Base-by-base conservation (phyloP, 805 yeast genomes). In the Tetrapisispora taiwanensis region DNA sequence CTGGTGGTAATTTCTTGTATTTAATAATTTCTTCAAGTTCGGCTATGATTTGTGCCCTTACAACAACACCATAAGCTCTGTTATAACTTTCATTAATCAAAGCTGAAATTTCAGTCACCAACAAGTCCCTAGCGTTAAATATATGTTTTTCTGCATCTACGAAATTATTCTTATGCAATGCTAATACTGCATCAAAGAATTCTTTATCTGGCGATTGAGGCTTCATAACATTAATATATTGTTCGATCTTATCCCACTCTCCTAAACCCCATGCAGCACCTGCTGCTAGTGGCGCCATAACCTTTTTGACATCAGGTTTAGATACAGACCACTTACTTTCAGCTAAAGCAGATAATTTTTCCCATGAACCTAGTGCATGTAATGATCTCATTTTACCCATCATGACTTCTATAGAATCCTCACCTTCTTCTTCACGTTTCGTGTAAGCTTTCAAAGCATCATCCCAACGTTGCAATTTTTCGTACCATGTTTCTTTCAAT, bases 321-420 rank as follows among this genome's bases (percentile, higher is more conserved):
- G 95, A 75, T 27, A 72, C 69, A 17, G 68, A 70, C 99, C 99
- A 92, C 58, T 85, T 87, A 36, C 79, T 81, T 52, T 79, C 81
- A 0, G 97, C 95, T 44, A 92, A 67, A 48, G 82, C 84, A 10
- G 94, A 81, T 20, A 94, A 69, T 52, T 82, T 84, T 49, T 90
- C 97, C 97, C 98, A 94, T 64, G 92, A 97, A 40, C 98, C 98
- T n/a, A 92, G 69, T 0, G 99, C 99, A 66, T 92, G 97, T 49
- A 90, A 69, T 64, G 97, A 89, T 64, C 97, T 76, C 97, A 92
- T 87, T 58, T 90, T 89, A 68, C 99, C 99, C 89, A 90, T 81
- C 5, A 90, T 84, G 1, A 88, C 81, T 51, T 90, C 97, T 68
- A 84, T 77, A 26, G 87, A 79, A 45, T 81, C 82, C 34, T 65